phyloP scores from a whole-genome alignment of 495 filamentous ascomycete species.

The Penicillium argentinense region DNA sequence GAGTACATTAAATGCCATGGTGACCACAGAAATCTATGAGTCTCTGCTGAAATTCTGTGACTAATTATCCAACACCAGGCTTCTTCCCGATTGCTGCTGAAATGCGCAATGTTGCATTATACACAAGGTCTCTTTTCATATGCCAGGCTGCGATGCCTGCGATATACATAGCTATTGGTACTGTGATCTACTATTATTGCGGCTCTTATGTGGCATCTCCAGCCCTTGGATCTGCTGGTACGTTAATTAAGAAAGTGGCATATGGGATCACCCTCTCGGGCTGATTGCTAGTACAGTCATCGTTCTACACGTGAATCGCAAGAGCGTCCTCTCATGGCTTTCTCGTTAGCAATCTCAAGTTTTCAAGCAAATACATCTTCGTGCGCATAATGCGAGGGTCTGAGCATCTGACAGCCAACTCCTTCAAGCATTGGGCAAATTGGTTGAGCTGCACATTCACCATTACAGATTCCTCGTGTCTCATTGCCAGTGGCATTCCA shows the following conservation, averaged over 20 bases:
- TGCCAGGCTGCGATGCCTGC: slow-evolving; percentile 47
- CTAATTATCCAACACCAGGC: too few species aligned
- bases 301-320: slow-evolving; percentile 32
- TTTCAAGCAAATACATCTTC: slow-evolving; percentile 59
- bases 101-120: slow-evolving; percentile 64
- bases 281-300: slow-evolving; percentile 25
- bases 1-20: too few species aligned
- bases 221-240: slow-evolving; percentile 64
- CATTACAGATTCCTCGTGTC: slow-evolving; percentile 60
- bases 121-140: slow-evolving; percentile 49
- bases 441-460: slow-evolving; percentile 59
- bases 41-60: too few species aligned
- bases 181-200: slow-evolving; percentile 67
- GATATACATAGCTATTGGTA: slow-evolving; percentile 63
- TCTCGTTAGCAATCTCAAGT: slow-evolving; percentile 4
- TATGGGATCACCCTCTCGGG: slow-evolving; percentile 71
- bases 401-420: slow-evolving; percentile 56
- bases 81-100: slow-evolving; percentile 71
- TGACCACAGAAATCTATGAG: too few species aligned
- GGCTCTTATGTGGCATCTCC: slow-evolving; percentile 64
- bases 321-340: slow-evolving; percentile 29
- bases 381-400: slow-evolving; percentile 54
- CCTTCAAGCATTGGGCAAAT: slow-evolving; percentile 50
- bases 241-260: slow-evolving; percentile 59
- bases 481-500: slow-evolving; percentile 70